phyloP scores from a whole-genome alignment of 805 yeast species.

The Diddensiella caesifluorescens region DNA sequence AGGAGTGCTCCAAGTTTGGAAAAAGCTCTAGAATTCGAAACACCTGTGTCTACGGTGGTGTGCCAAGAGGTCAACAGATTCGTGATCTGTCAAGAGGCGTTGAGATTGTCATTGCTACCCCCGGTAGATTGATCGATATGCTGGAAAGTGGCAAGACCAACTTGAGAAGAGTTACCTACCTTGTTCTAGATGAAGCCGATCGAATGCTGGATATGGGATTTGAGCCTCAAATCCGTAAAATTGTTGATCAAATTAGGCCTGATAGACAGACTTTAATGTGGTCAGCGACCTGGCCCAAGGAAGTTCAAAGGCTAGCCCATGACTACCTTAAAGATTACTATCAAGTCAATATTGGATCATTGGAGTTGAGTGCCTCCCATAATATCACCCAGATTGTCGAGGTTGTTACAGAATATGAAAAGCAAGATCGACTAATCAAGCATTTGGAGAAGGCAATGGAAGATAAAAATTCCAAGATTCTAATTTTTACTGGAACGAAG shows the following conservation, averaged over 20 bases:
- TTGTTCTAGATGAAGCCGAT: conserved; percentile 98
- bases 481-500: conserved; percentile 94
- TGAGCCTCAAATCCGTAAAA: conserved; percentile 98
- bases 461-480: conserved; percentile 62
- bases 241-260: conserved; percentile 96
- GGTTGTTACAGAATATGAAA: conserved; percentile 85
- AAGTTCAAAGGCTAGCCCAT: conserved; percentile 85
- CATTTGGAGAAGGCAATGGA: conserved; percentile 77
- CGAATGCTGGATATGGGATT: conserved; percentile 99
- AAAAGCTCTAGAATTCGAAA: conserved; percentile 87
- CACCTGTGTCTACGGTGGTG: conserved; percentile 97
- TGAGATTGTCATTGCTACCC: conserved; percentile 96
- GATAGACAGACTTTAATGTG: conserved; percentile 99
- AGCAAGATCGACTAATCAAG: conserved; percentile 82
- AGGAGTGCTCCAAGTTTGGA: conserved; percentile 94
- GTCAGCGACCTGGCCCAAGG: conserved; percentile 99
- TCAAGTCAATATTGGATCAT: conserved; percentile 94
- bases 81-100: conserved; percentile 94
- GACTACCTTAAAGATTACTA: conserved; percentile 91
- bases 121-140: conserved; percentile 98
- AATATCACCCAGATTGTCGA: conserved; percentile 91
- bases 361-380: conserved; percentile 94
- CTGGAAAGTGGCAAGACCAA: conserved; percentile 92
- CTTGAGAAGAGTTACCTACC: conserved; percentile 90
- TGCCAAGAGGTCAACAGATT: conserved; percentile 95